Base-by-base conservation (phyloP, 2,329 filamentous ascomycete species). In the Curvularia verruculosa region DNA sequence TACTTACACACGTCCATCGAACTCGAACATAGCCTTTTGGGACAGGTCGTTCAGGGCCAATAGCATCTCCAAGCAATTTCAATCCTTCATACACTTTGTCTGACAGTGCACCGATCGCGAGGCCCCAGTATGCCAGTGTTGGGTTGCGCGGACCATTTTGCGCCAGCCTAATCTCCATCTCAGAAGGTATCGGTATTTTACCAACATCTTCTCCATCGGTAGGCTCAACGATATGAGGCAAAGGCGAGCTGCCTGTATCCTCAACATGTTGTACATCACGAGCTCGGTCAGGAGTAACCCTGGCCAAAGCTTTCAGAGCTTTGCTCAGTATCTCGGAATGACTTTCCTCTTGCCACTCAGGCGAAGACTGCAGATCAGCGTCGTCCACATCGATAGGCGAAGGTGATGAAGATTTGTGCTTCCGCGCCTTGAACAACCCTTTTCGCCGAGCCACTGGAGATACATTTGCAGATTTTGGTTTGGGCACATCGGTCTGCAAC, bases 1-100 rank as follows among this genome's bases (percentile, higher is more conserved):
- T 9, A 62, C 69, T 63, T 60, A 74, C 71, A 57, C 74, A 77
- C 37, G 63, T 73, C 74, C 74, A 77, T 23, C 72, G 67, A 19
- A 77, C 71, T 10, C 73, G 70, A n/a, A 71, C 68, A 59, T 75
- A 70, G 3, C 65, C 63, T 21, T 60, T 46, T 7, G 66, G 56
- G 18, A 76, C 67, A 12, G 66, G 64, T 34, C 61, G 68, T 52
- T 76, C 74, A n/a, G 66, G 62, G 5, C 72, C 72, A 57, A 70
- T 71, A n/a, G 36, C 44, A 7, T 65, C 49, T 40, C 60, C 60
- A 21, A 73, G 47, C 18, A 61, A 26, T n/a, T 60, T 59, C 1
- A 72, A 55, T 3, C 62, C 67, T 44, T 69, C 62, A 19, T 67
- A 53, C 3, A 54, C 36, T 36, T 62, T 64, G 10, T 67, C 67